Conservation (phyloP, 106 monocot genomes). For the Acorus gramineus region DNA sequence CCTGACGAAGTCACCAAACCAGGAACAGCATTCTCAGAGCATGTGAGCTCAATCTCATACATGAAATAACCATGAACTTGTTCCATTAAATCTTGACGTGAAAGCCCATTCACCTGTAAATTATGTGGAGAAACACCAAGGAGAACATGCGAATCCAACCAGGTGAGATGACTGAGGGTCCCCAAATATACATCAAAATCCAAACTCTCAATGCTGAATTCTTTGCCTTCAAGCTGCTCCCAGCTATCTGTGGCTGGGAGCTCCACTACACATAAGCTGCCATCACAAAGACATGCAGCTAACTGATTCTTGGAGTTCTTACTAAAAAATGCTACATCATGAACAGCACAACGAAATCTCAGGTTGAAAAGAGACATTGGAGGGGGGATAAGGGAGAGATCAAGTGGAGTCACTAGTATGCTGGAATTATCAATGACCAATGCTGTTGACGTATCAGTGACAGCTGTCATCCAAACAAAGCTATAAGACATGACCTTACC, state of each 20-base stretch:
- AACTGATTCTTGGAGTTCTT: constrained; percentile 48
- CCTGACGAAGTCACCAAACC: constrained; percentile 49
- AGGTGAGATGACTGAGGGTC: constrained; percentile 54
- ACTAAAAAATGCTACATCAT: constrained; percentile 40
- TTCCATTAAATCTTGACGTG: constrained; percentile 1
- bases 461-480: constrained; percentile 69
- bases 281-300: constrained; percentile 63
- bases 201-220: constrained; percentile 35
- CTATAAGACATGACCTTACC: constrained; percentile 59
- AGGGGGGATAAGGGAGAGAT: constrained; percentile 70
- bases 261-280: constrained; percentile 53
- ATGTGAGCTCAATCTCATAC: constrained; percentile 67
- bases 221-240: constrained; percentile 70
- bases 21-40: constrained; percentile 52
- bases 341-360: constrained; percentile 54
- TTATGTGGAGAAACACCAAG: constrained; percentile 36
- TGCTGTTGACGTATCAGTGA: constrained; percentile 63
- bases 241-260: constrained; percentile 44
- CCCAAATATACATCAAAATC: constrained; percentile 14
- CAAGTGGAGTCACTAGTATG: constrained; percentile 76
- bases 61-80: constrained; percentile 19
- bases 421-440: constrained; percentile 64
- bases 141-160: constrained; percentile 70
- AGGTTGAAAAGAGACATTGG: constrained; percentile 84
- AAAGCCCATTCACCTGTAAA: constrained; percentile 6